These are phyloP conservation scores for Populus euphratica DNA, from an alignment of 345 rosid genomes.

Conservation along the genomic window DNA sequence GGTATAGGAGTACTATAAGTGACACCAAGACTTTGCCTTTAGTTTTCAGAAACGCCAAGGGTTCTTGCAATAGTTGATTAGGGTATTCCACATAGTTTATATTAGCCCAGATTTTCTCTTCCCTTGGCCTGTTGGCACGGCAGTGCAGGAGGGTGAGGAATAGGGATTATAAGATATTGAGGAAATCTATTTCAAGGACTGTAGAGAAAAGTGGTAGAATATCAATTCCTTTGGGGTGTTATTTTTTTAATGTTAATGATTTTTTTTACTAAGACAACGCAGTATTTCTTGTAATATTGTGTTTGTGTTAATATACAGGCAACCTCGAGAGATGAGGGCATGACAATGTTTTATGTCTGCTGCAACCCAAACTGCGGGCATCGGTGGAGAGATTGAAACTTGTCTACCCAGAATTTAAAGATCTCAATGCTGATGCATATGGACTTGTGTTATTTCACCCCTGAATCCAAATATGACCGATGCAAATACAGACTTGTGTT, in stretches of 20 bases:
- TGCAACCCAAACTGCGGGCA: constrained; percentile 64
- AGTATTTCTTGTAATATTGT: background rate
- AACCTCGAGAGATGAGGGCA: constrained; percentile 73
- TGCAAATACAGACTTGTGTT: too few species aligned
- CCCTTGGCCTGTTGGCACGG: too few species aligned
- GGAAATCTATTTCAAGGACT: too few species aligned
- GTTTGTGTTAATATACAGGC: constrained; percentile 10
- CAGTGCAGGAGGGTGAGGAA: too few species aligned
- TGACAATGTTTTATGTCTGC: constrained; percentile 77
- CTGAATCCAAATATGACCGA: too few species aligned
- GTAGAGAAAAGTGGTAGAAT: background rate
- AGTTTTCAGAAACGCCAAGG: background rate
- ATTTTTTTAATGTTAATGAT: background rate
- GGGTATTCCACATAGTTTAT: too few species aligned
- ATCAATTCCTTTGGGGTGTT: background rate
- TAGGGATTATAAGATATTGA: too few species aligned
- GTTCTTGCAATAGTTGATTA: too few species aligned
- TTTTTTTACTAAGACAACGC: background rate
- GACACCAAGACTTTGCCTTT: background rate
- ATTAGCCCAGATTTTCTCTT: too few species aligned
- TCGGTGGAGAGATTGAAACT: constrained; percentile 57
- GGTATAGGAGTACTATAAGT: background rate
- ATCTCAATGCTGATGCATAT: too few species aligned
- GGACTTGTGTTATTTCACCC: too few species aligned
- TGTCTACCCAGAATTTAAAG: background rate